These are phyloP conservation scores for Pythium plurisporium DNA, from an alignment of 352 stramenopile species.

Conservation along the genomic window DNA sequence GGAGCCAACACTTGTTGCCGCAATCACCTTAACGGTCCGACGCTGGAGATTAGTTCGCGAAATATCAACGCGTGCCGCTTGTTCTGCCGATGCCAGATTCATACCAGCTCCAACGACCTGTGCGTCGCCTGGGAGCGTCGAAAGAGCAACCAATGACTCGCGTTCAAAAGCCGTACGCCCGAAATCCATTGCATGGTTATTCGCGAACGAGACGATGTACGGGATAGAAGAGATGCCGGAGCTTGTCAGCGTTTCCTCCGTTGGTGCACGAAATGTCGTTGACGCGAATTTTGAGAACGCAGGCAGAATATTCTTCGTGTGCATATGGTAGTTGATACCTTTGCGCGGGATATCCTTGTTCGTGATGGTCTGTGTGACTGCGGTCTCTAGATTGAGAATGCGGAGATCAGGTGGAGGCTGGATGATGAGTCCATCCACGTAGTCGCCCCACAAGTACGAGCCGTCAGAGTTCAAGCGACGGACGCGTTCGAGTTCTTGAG, in stretches of 20 bases:
- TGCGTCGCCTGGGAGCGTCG: slow-evolving; percentile 15
- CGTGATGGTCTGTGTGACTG: slow-evolving; percentile 28
- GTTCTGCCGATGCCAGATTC: slow-evolving; percentile 18
- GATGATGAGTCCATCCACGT: slow-evolving; percentile 23
- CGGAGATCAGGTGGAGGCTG: slow-evolving; percentile 26
- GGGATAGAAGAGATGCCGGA: slow-evolving; percentile 15
- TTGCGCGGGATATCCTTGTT: slow-evolving; percentile 35
- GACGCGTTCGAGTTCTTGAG: slow-evolving; percentile 11
- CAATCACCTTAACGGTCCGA: slow-evolving; percentile 24
- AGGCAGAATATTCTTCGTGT: slow-evolving; percentile 21
- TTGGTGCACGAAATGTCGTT: slow-evolving; percentile 1
- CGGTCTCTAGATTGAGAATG: slow-evolving; percentile 42
- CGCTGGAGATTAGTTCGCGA: not conserved
- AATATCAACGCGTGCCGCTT: slow-evolving; percentile 15
- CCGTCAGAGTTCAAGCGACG: slow-evolving; percentile 27
- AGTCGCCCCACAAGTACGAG: slow-evolving; percentile 35
- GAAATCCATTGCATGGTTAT: slow-evolving; percentile 44
- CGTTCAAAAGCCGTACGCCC: slow-evolving; percentile 33
- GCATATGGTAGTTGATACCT: slow-evolving; percentile 34
- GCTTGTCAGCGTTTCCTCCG: not conserved
- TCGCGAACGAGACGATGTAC: slow-evolving; percentile 40
- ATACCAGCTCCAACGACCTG: slow-evolving; percentile 25
- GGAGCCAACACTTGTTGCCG: slow-evolving; percentile 23
- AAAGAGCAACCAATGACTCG: slow-evolving; percentile 28
- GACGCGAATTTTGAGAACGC: slow-evolving; percentile 18